Conservation (phyloP, 2,329 filamentous ascomycete genomes). For the Ilyonectria robusta region DNA sequence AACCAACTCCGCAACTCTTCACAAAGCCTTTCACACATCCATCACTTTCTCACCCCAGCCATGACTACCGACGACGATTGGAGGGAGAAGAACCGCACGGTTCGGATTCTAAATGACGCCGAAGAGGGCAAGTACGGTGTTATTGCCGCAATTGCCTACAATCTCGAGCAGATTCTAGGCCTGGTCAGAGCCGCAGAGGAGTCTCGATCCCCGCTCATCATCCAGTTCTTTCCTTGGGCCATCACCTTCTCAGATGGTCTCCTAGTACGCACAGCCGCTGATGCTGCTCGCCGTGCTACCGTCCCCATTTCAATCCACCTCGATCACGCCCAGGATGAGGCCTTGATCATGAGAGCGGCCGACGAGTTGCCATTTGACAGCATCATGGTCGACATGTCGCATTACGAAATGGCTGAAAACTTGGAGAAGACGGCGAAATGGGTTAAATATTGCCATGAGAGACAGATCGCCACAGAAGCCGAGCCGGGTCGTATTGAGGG, state of each 20-base stretch:
- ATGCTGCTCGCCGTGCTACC: slow-evolving; percentile 66
- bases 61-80: slow-evolving; percentile 5
- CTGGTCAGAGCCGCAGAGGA: slow-evolving; percentile 77
- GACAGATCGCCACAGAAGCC: slow-evolving; percentile 32
- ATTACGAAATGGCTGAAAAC: slow-evolving; percentile 80
- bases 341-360: slow-evolving; percentile 67
- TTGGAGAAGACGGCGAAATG: slow-evolving; percentile 52
- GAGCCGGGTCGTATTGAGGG: slow-evolving; percentile 54
- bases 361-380: slow-evolving; percentile 74
- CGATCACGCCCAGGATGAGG: slow-evolving; percentile 74
- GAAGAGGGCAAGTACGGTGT: slow-evolving; percentile 35
- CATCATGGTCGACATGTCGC: slow-evolving; percentile 85
- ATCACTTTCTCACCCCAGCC: background rate
- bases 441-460: slow-evolving; percentile 26
- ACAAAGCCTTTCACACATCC: background rate
- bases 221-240: slow-evolving; percentile 82
- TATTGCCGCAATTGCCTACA: slow-evolving; percentile 58
- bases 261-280: slow-evolving; percentile 67
- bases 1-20: background rate
- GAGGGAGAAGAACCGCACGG: slow-evolving; percentile 32
- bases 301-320: slow-evolving; percentile 76
- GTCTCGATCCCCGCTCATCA: slow-evolving; percentile 75
- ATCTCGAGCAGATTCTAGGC: slow-evolving; percentile 79
- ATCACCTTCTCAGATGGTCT: slow-evolving; percentile 68
- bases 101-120: slow-evolving; percentile 35